These are phyloP conservation scores for Aspergillus neotritici DNA, from an alignment of 2,329 filamentous ascomycete species.

Conservation along the genomic window DNA sequence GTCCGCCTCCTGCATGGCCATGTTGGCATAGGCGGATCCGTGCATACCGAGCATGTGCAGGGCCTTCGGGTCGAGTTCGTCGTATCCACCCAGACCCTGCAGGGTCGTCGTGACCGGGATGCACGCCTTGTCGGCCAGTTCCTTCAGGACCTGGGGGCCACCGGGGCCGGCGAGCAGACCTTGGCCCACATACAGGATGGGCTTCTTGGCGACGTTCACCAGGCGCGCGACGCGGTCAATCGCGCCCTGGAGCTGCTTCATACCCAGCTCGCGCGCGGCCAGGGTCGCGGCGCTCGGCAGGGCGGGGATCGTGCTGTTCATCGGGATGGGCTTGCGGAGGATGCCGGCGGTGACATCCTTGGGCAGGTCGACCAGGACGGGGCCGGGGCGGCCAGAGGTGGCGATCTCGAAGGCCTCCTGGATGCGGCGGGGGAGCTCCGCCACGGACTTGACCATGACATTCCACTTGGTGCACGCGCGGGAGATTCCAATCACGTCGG, in stretches of 20 bases:
- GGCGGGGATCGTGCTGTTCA: constrained; percentile 64
- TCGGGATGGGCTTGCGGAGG: constrained; percentile 76
- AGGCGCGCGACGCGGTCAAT: constrained; percentile 73
- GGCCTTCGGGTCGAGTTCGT: constrained; percentile 89
- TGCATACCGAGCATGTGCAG: constrained; percentile 99
- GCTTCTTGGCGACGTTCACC: constrained; percentile 86
- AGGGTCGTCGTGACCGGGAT: constrained; percentile 96
- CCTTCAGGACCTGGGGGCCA: constrained; percentile 71
- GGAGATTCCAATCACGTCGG: constrained; percentile 89
- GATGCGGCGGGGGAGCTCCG: constrained; percentile 85
- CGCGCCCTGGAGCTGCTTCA: constrained; percentile 66
- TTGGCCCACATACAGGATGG: constrained; percentile 90
- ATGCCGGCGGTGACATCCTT: constrained; percentile 92
- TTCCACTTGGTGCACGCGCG: constrained; percentile 98
- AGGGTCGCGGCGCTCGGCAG: constrained; percentile 82
- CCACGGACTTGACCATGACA: constrained; percentile 93
- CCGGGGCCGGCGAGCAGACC: constrained; percentile 76
- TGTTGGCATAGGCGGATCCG: constrained; percentile 93
- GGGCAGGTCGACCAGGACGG: constrained; percentile 89
- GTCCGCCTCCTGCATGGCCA: constrained; percentile 96
- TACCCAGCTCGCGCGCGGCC: constrained; percentile 67
- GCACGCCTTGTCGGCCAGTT: constrained; percentile 80
- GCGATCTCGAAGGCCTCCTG: constrained; percentile 99
- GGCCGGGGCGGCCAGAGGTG: constrained; percentile 85
- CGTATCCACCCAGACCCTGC: constrained; percentile 84